Evolutionary conservation across 371 early-diverging fungal genomes (phyloP).

Genomic region (Phascolomyces articulosus): DNA sequence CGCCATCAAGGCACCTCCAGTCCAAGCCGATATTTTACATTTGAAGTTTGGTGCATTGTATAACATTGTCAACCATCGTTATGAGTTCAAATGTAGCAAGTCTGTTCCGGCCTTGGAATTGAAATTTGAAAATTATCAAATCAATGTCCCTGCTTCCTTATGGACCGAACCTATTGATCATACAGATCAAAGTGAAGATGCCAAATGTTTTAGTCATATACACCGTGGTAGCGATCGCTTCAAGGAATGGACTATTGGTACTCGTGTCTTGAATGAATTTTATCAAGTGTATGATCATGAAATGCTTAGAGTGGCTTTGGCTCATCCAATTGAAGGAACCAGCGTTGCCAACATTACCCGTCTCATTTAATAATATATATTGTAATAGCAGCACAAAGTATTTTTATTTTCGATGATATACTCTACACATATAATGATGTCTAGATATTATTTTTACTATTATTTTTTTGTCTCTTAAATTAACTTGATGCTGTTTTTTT

Average conservation of each 20-base stretch:
- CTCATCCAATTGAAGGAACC: too few relatives aligned
- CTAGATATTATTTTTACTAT: too few relatives aligned
- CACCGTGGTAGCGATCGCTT: constrained; percentile 6
- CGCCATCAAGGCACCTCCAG: constrained; percentile 4
- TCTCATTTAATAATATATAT: too few relatives aligned
- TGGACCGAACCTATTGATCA: background rate
- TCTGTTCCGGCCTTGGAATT: background rate
- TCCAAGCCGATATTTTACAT: constrained; percentile 7
- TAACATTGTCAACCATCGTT: background rate
- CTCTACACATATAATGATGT: too few relatives aligned
- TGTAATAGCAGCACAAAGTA: too few relatives aligned
- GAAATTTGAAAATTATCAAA: background rate
- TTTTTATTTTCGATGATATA: too few relatives aligned
- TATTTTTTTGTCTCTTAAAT: too few relatives aligned
- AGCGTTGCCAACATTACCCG: too few relatives aligned
- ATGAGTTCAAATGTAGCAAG: constrained; percentile 1
- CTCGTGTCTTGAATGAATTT: background rate
- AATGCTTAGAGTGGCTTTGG: background rate
- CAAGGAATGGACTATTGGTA: constrained; percentile 12
- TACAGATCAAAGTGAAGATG: background rate
- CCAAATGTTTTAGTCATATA: constrained; percentile 2
- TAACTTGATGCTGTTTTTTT: too few relatives aligned
- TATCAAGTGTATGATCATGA: background rate
- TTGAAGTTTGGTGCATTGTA: constrained; percentile 6
- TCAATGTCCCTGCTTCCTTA: background rate